Base-by-base conservation (phyloP, 768 basidiomycete species). In the Saitozyma podzolica region DNA sequence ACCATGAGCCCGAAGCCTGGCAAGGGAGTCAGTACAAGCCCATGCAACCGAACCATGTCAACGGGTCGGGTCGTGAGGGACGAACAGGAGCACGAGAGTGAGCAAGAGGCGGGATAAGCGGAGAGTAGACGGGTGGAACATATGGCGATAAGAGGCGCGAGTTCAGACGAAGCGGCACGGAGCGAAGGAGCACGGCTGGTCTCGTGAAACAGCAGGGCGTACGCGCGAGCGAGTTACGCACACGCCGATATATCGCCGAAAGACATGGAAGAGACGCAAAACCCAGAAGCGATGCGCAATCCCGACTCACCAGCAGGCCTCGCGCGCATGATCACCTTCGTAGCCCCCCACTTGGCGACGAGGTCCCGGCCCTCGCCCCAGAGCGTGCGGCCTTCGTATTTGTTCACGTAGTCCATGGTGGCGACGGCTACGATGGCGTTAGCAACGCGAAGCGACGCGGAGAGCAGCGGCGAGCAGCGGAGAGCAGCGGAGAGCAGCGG, bases 301-400 rank as follows among this genome's bases (percentile, higher is more conserved):
- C 47, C 40, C 9, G 29, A 71, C 80, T 47, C 41, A 81, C 81
- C 82, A 40, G 81, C 80, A 9, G 82, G 81, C 59, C 82, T 61
- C 11, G 78, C 79, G 29, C 95, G 85, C 72, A 98, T 80, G 66
- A 90, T 84, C 66, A 98, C 83, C 64, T 84, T 84, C 8, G 91
- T 92, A 13, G 89, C 83, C 16, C 93, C 92, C 65, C 91, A 87
- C 81, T 98, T 99, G 66, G 83, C 83, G 56, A 85, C 82, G 83
- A 94, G 86, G 56, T 92, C 89, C 52, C 63, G 54, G 9, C 74
- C 79, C 50, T 61, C 63, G 19, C 92, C 91, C 90, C 91, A 97
- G 16, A 96, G 84, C n/a, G 96, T 98, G 55, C 96, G 85, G 66
- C 86, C 83, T 80, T 99, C 95, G 80, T 92, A 97, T n/a, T 92